These are phyloP conservation scores for Hyaloperonospora arabidopsidis DNA, from an alignment of 352 stramenopile species.

Conservation along the genomic window DNA sequence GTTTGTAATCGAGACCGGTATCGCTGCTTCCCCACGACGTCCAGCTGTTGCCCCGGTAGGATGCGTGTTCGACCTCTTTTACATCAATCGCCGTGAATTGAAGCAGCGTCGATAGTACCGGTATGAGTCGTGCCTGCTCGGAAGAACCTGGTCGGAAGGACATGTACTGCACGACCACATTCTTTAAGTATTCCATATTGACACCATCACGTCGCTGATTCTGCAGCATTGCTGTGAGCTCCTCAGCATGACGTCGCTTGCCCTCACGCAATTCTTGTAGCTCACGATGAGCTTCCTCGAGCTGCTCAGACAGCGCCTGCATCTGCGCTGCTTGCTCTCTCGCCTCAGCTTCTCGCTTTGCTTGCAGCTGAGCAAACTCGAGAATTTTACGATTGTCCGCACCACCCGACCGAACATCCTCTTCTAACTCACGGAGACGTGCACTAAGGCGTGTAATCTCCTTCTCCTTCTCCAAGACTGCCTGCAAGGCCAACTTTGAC, in stretches of 20 bases:
- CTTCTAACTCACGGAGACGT: conserved; percentile 61
- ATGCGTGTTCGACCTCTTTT: conserved; percentile 65
- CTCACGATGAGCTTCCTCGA: conserved; percentile 39
- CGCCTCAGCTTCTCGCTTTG: conserved; percentile 64
- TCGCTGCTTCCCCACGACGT: conserved; percentile 50
- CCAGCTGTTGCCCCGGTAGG: conserved; percentile 60
- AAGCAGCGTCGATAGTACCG: conserved; percentile 78
- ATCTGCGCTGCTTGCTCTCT: conserved; percentile 48
- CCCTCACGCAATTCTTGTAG: conserved; percentile 51
- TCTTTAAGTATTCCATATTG: conserved; percentile 89
- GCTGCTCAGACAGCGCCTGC: conserved; percentile 37
- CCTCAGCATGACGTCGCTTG: conserved; percentile 52
- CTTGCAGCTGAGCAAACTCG: conserved; percentile 79
- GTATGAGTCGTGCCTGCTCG: conserved; percentile 65
- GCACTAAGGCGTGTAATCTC: conserved; percentile 52
- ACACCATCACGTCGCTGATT: conserved; percentile 77
- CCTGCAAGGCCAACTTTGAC: conserved; percentile 77
- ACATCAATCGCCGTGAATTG: conserved; percentile 74
- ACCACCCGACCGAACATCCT: conserved; percentile 77
- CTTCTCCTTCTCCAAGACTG: conserved; percentile 70
- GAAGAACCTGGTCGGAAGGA: conserved; percentile 77
- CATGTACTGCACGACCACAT: conserved; percentile 88
- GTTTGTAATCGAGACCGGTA: conserved; percentile 45
- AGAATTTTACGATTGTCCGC: conserved; percentile 85
- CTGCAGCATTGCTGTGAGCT: conserved; percentile 69